Base-by-base conservation (phyloP, 441 rosid species). In the Brassica balearica region DNA sequence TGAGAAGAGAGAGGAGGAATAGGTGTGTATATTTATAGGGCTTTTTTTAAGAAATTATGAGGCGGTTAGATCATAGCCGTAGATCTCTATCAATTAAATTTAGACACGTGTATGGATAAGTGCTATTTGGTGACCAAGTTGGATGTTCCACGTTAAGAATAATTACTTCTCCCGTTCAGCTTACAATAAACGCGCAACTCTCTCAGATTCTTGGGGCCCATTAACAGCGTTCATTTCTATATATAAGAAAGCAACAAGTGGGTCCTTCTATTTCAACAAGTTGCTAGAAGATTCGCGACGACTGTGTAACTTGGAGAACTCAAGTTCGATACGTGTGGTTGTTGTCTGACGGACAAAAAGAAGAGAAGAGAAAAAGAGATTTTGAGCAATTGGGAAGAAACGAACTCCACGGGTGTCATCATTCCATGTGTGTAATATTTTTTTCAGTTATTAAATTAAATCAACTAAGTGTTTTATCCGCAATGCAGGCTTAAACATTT, bases 61-160 rank as follows among this genome's bases (percentile, higher is more conserved):
- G 71, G 67, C 71, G 82, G 82, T 55, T 53, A 12, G 20, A 55
- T 74, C 55, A 0, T 63, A 69, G 68, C 82, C 82, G 82, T 20
- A 53, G 70, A 79, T 73, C 27, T 23, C 61, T 69, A 12, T 15
- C 5, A 0, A 48, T 22, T 25, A 1, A 3, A 0, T 20, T 1
- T 3, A 1, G 67, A 61, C 82, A 79, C 82, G 78, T 73, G 78
- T 61, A 68, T 36, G 75, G 74, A 51, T 62, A 36, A 68, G 23
- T n/a, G 5, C 43, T 38, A 48, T 3, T 15, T 27, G 23, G 68
- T 1, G 65, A 72, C 58, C 73, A 46, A 60, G 73, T 67, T 68
- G 72, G 2, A 10, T 3, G 56, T 34, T 4, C 48, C 51, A 77
- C 67, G 81, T 65, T 72, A 4, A 51, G 69, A 34, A 29, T 72